These are phyloP conservation scores for Scolecobasidium constrictum DNA, from an alignment of 2,329 filamentous ascomycete genomes.

Conservation along the genomic window DNA sequence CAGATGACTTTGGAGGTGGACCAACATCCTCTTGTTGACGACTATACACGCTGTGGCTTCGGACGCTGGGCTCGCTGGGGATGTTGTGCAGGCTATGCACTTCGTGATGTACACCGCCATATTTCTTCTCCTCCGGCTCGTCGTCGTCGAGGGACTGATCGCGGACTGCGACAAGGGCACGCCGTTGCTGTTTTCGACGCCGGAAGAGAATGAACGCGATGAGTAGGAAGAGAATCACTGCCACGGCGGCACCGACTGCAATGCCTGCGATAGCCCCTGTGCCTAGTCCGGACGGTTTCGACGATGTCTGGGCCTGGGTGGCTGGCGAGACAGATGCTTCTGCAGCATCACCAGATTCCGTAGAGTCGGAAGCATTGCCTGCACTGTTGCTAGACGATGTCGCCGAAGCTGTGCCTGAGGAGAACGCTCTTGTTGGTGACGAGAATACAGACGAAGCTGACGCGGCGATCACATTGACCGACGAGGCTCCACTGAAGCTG, in stretches of 20 bases:
- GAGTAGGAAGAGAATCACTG: not conserved
- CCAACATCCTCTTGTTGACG: too few relatives aligned
- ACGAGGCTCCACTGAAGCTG: too few relatives aligned
- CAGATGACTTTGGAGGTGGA: too few relatives aligned
- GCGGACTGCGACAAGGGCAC: not conserved
- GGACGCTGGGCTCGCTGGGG: too few relatives aligned
- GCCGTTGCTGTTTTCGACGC: not conserved
- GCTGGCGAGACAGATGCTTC: too few relatives aligned
- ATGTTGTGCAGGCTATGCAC: too few relatives aligned
- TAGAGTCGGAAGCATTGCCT: not conserved
- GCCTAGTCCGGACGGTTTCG: too few relatives aligned
- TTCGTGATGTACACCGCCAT: too few relatives aligned
- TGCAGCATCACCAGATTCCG: too few relatives aligned
- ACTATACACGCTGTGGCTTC: too few relatives aligned
- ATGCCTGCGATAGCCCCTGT: not conserved
- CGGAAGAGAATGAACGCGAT: not conserved
- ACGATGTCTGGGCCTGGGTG: too few relatives aligned
- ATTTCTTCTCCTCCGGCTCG: too few relatives aligned
- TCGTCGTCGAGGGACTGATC: not conserved
- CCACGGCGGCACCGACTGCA: not conserved
- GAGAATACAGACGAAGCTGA: not conserved
- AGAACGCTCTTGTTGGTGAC: not conserved
- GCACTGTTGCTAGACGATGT: not conserved
- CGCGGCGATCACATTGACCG: not conserved
- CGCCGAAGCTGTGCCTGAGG: not conserved